These are phyloP conservation scores for Cucumis cinereus DNA, from an alignment of 306 rosid genomes.

Conservation along the genomic window DNA sequence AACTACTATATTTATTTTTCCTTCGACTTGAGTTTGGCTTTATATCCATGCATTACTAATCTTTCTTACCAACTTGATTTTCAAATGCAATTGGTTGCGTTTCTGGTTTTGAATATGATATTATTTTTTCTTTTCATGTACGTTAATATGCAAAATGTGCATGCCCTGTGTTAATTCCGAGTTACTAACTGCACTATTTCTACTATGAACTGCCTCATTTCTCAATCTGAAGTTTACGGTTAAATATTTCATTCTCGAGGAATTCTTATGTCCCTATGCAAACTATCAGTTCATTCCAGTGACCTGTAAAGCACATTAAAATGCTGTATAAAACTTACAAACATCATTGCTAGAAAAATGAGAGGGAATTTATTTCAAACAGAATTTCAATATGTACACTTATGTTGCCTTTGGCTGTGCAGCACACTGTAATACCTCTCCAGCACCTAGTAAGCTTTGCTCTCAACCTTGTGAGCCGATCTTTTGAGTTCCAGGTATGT, in stretches of 20 bases:
- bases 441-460: constrained; percentile 89
- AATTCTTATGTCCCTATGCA: not conserved
- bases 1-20: not conserved
- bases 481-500: constrained; percentile 86
- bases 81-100: not conserved
- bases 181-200: not conserved
- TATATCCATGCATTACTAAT: not conserved
- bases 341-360: not conserved
- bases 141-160: not conserved
- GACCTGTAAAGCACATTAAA: not conserved
- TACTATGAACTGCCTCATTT: not conserved
- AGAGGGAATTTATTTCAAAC: not conserved
- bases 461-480: constrained; percentile 80
- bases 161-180: not conserved
- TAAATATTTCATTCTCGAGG: not conserved
- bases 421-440: constrained; percentile 84
- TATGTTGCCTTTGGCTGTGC: constrained; percentile 26
- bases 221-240: not conserved
- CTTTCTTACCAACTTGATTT: not conserved
- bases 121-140: not conserved
- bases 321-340: not conserved
- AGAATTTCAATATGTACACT: constrained; percentile 6
- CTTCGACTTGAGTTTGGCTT: not conserved
- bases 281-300: not conserved
- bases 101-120: not conserved